These are phyloP conservation scores for Apiotrichum siamense DNA, from an alignment of 1,284 basidiomycete genomes.

Conservation along the genomic window DNA sequence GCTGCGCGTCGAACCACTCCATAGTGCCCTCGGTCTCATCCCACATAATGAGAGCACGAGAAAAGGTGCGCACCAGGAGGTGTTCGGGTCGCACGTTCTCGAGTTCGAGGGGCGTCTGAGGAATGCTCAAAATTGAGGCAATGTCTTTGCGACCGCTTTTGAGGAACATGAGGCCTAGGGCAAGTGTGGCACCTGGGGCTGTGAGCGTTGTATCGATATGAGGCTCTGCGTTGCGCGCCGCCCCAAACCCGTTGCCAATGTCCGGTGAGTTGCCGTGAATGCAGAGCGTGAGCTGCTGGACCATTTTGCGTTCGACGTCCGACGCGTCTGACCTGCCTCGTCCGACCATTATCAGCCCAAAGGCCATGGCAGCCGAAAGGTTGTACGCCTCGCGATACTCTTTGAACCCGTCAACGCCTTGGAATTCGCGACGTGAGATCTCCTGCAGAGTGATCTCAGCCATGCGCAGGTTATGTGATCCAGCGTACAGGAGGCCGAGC, in stretches of 20 bases:
- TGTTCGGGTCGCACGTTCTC: slow-evolving; percentile 84
- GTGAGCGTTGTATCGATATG: slow-evolving; percentile 76
- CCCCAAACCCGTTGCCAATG: slow-evolving; percentile 9
- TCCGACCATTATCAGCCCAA: slow-evolving; percentile 94
- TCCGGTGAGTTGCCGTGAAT: slow-evolving; percentile 60
- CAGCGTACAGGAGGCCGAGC: slow-evolving; percentile 83
- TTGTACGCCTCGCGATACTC: slow-evolving; percentile 89
- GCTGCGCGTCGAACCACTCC: slow-evolving; percentile 69
- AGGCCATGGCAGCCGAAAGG: slow-evolving; percentile 77
- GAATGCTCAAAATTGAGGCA: slow-evolving; percentile 74
- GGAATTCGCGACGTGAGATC: slow-evolving; percentile 69
- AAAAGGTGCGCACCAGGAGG: slow-evolving; percentile 71
- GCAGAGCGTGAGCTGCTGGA: slow-evolving; percentile 61
- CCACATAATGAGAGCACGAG: slow-evolving; percentile 83
- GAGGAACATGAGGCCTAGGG: slow-evolving; percentile 87
- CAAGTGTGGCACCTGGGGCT: slow-evolving; percentile 82
- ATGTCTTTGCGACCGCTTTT: slow-evolving; percentile 76
- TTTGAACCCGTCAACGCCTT: slow-evolving; percentile 70
- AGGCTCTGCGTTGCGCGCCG: slow-evolving; percentile 1
- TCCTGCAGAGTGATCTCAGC: slow-evolving; percentile 84
- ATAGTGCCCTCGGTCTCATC: slow-evolving; percentile 63
- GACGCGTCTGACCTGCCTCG: slow-evolving; percentile 58
- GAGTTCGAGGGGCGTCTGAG: slow-evolving; percentile 68
- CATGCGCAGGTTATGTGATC: slow-evolving; percentile 79
- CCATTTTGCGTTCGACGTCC: slow-evolving; percentile 61